These are phyloP conservation scores for Calonectria pteridis DNA, from an alignment of 2,329 filamentous ascomycete genomes.

Conservation along the genomic window DNA sequence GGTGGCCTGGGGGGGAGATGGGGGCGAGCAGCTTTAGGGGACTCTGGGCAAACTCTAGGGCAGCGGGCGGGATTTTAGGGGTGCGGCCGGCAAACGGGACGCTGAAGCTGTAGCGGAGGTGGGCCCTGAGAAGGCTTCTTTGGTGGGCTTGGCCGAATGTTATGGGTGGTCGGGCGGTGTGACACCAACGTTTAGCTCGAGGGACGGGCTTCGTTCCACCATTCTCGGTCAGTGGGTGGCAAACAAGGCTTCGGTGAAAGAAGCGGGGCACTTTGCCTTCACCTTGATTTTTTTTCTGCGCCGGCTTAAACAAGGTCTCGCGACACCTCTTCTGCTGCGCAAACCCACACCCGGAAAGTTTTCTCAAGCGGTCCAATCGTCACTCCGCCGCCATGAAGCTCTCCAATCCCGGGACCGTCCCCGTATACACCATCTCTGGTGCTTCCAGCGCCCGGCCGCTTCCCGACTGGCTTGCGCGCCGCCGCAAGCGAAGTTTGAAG, in stretches of 20 bases:
- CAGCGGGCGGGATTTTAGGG: slow-evolving; percentile 20
- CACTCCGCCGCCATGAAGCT: slow-evolving; percentile 74
- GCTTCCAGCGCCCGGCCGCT: slow-evolving; percentile 88
- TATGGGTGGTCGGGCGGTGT: slow-evolving; percentile 17
- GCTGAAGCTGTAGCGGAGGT: slow-evolving; percentile 15
- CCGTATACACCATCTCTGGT: slow-evolving; percentile 95
- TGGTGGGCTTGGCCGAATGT: background rate
- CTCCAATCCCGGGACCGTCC: slow-evolving; percentile 83
- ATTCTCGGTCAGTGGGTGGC: slow-evolving; percentile 33
- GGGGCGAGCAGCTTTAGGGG: slow-evolving; percentile 19
- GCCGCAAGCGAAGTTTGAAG: slow-evolving; percentile 91
- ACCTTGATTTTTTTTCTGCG: slow-evolving; percentile 47
- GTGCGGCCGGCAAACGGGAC: background rate
- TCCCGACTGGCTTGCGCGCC: slow-evolving; percentile 94
- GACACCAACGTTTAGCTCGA: background rate
- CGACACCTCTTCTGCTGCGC: slow-evolving; percentile 22
- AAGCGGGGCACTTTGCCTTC: slow-evolving; percentile 44
- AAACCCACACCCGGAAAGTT: slow-evolving; percentile 33
- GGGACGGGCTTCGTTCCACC: background rate
- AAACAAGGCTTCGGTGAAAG: slow-evolving; percentile 36
- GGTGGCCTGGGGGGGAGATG: slow-evolving; percentile 21
- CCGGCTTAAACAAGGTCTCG: slow-evolving; percentile 21
- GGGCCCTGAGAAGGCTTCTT: background rate
- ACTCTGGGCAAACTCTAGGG: slow-evolving; percentile 12
- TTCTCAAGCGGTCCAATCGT: slow-evolving; percentile 28